Conservation (phyloP, 2,329 filamentous ascomycete species). For the Falciphora oryzae region DNA sequence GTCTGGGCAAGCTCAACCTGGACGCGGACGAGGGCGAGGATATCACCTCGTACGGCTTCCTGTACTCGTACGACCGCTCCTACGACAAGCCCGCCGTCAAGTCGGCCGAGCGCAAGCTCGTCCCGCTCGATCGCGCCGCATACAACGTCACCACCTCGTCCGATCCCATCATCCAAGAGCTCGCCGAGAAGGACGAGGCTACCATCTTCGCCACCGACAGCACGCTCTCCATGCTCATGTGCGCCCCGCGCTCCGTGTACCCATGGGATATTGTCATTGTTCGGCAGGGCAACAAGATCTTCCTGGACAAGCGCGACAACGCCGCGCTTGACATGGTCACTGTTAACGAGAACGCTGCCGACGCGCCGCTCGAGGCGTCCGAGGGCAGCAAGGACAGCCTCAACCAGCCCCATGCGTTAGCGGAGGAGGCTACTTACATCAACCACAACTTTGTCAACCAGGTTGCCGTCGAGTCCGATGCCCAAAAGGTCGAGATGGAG, state of each 20-base stretch:
- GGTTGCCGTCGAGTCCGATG: constrained; percentile 78
- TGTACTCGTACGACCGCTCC: constrained; percentile 95
- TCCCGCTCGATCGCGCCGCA: constrained; percentile 83
- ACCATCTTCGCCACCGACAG: constrained; percentile 96
- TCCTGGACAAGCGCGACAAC: constrained; percentile 96
- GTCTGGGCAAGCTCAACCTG: constrained; percentile 89
- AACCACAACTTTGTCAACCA: constrained; percentile 99
- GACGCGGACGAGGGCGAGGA: constrained; percentile 95
- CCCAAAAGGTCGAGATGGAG: constrained; percentile 73
- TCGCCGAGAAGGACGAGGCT: constrained; percentile 91
- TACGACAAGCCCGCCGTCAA: constrained; percentile 94
- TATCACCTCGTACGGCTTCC: constrained; percentile 90
- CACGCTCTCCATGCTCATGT: constrained; percentile 99
- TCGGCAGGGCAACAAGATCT: constrained; percentile 92
- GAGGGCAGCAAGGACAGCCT: constrained; percentile 91
- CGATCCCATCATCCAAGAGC: constrained; percentile 93
- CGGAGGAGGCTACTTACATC: constrained; percentile 97
- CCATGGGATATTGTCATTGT: constrained; percentile 97
- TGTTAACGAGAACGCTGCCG: constrained; percentile 97
- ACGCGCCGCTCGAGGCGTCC: constrained; percentile 84
- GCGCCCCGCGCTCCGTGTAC: constrained; percentile 91
- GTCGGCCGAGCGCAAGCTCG: constrained; percentile 79
- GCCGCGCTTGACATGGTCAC: constrained; percentile 95
- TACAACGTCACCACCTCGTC: constrained; percentile 98
- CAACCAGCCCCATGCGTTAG: constrained; percentile 89